A percentile compares a stretch with the other conserved stretches of the same genome.
These are phyloP conservation scores for Lasiodiplodia gonubiensis DNA, from an alignment of 2,329 filamentous ascomycete species.

Conservation along the genomic window DNA sequence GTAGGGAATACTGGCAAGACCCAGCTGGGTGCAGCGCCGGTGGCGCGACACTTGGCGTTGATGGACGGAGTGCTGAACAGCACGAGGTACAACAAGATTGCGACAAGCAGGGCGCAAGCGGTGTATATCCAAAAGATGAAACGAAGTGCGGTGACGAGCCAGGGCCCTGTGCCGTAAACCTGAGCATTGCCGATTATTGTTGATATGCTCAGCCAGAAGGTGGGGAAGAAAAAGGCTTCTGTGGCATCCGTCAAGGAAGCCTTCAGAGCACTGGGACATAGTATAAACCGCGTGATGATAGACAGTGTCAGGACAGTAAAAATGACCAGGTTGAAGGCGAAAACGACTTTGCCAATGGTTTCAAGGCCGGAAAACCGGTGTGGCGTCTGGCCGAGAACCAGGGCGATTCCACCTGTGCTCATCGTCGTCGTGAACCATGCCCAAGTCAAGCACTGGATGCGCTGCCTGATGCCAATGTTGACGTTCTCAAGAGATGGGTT, in stretches of 20 bases:
- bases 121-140: constrained; percentile 53
- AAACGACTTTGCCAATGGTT: constrained; percentile 58
- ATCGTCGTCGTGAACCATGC: constrained; percentile 56
- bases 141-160: constrained; percentile 48
- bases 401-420: constrained; percentile 55
- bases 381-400: constrained; percentile 51
- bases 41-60: constrained; percentile 57
- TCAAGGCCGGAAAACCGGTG: constrained; percentile 56
- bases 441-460: constrained; percentile 53
- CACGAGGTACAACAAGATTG: constrained; percentile 62
- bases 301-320: constrained; percentile 46
- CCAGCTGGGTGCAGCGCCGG: constrained; percentile 76
- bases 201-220: constrained; percentile 49
- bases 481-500: not conserved
- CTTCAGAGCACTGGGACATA: constrained; percentile 52
- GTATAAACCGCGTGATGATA: constrained; percentile 51
- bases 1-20: constrained; percentile 75
- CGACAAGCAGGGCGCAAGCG: constrained; percentile 47
- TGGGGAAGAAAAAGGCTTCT: constrained; percentile 58
- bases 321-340: constrained; percentile 56
- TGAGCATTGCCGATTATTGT: constrained; percentile 53
- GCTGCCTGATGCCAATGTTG: constrained; percentile 30
- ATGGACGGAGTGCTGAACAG: constrained; percentile 56
- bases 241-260: constrained; percentile 55
- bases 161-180: constrained; percentile 47